phyloP scores from a whole-genome alignment of 2,329 filamentous ascomycete species.

The Calonectria henricotiae region DNA sequence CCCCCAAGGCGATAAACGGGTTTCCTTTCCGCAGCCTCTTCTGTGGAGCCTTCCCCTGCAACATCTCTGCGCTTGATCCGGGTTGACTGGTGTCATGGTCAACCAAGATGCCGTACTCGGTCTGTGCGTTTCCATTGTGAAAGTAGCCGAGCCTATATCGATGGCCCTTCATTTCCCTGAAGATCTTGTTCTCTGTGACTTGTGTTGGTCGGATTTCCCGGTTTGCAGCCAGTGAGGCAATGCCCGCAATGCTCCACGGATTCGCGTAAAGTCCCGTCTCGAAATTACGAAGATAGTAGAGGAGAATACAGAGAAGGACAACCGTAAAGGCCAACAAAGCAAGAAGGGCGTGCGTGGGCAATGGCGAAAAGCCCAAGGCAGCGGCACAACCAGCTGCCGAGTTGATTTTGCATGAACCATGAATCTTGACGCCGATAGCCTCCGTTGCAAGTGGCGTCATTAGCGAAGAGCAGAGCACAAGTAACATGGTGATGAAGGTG shows the following conservation, averaged over 20 bases:
- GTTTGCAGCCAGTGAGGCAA: conserved; percentile 45
- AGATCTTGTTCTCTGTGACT: conserved; percentile 38
- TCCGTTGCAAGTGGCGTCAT: conserved; percentile 45
- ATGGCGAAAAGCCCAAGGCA: conserved; percentile 43
- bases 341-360: conserved; percentile 39
- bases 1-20: conserved; percentile 58
- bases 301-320: conserved; percentile 31
- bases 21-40: conserved; percentile 36
- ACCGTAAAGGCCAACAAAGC: conserved; percentile 37
- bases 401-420: conserved; percentile 41
- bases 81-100: conserved; percentile 38
- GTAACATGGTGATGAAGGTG: conserved; percentile 42
- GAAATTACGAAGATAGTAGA: conserved; percentile 43
- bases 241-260: conserved; percentile 44
- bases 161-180: conserved; percentile 40
- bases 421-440: conserved; percentile 48
- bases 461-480: conserved; percentile 35
- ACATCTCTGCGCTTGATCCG: background rate
- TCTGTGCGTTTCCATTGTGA: conserved; percentile 29
- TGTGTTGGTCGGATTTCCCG: conserved; percentile 41
- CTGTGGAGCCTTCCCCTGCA: background rate
- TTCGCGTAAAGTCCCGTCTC: conserved; percentile 48
- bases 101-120: conserved; percentile 46
- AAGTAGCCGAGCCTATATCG: conserved; percentile 44
- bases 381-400: conserved; percentile 46